Conservation (phyloP, 1,284 basidiomycete genomes). For the Fomes fomentarius region DNA sequence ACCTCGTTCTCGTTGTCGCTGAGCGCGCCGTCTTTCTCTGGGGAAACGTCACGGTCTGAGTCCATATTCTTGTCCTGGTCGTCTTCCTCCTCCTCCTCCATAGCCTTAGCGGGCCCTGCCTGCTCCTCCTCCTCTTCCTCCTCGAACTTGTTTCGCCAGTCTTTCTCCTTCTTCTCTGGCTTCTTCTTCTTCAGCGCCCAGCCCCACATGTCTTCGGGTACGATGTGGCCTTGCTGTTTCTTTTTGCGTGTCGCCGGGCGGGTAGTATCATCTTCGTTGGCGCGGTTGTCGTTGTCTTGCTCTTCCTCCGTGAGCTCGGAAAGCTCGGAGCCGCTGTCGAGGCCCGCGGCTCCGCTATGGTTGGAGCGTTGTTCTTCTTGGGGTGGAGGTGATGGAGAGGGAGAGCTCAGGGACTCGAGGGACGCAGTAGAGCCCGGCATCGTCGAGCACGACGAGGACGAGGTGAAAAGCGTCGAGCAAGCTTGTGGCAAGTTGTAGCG, state of each 20-base stretch:
- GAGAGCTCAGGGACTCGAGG: conserved; percentile 66
- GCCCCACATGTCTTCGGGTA: conserved; percentile 78
- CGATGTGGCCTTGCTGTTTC: conserved; percentile 64
- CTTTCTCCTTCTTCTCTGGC: conserved; percentile 32
- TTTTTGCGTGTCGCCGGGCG: conserved; percentile 33
- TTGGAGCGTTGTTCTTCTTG: conserved; percentile 30
- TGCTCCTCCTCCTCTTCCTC: conserved; percentile 58
- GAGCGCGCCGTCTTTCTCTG: conserved; percentile 13
- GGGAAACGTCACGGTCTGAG: conserved; percentile 15
- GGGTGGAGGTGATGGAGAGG: conserved; percentile 50
- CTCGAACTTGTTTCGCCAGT: conserved; percentile 47
- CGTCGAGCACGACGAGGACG: conserved; percentile 35
- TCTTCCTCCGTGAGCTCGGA: conserved; percentile 83
- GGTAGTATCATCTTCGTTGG: conserved; percentile 21
- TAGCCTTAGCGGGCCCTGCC: conserved; percentile 51
- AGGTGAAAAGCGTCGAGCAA: conserved; percentile 19
- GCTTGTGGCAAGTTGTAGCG: conserved; percentile 1
- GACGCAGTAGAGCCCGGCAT: conserved; percentile 62
- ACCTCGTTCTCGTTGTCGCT: conserved; percentile 26
- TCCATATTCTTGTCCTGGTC: conserved; percentile 37
- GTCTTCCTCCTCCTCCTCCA: conserved; percentile 67
- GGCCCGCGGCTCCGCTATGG: conserved; percentile 35
- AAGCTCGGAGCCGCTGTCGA: conserved; percentile 73
- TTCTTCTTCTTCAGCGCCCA: conserved; percentile 63
- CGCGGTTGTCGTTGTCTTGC: conserved; percentile 45